phyloP scores from a whole-genome alignment of 2,329 filamentous ascomycete genomes.

The Dactylellina haptotyla region DNA sequence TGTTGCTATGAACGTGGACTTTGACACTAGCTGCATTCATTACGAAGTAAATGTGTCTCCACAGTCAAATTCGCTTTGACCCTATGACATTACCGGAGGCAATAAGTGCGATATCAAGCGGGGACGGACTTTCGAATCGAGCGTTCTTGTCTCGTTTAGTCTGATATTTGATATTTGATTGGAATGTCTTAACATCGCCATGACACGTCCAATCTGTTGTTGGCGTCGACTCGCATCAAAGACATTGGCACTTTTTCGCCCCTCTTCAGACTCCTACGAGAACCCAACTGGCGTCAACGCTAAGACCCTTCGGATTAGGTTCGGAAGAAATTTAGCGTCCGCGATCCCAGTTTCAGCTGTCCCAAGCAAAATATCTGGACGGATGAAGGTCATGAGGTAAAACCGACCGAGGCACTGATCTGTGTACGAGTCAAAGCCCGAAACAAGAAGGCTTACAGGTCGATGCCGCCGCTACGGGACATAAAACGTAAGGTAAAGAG shows the following conservation, averaged over 20 bases:
- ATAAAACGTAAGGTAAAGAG: not conserved
- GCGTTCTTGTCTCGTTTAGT: not conserved
- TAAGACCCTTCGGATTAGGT: slow-evolving; percentile 12
- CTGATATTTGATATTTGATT: slow-evolving; percentile 21
- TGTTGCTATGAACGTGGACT: slow-evolving; percentile 28
- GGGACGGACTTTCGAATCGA: slow-evolving; percentile 8
- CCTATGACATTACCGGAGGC: slow-evolving; percentile 10
- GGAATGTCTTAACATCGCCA: slow-evolving; percentile 22
- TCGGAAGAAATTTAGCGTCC: slow-evolving; percentile 15
- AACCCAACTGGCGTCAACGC: not conserved
- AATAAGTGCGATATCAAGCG: slow-evolving; percentile 24
- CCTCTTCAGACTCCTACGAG: not conserved
- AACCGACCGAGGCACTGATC: too few species aligned
- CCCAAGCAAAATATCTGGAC: not conserved
- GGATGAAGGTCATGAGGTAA: not conserved
- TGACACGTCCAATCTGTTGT: not conserved
- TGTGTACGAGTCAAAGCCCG: slow-evolving; percentile 2
- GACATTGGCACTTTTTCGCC: not conserved
- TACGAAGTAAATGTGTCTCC: slow-evolving; percentile 19
- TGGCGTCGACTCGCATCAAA: not conserved
- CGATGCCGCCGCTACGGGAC: too few species aligned
- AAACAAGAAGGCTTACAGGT: not conserved
- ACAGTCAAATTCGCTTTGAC: slow-evolving; percentile 33
- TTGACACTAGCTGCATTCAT: slow-evolving; percentile 20
- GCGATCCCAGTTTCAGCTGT: slow-evolving; percentile 10